Evolutionary conservation across 2,329 filamentous ascomycete species (phyloP), one percentile per base, ranked within the genome.

Genomic region (Ophiosphaerella narmari): DNA sequence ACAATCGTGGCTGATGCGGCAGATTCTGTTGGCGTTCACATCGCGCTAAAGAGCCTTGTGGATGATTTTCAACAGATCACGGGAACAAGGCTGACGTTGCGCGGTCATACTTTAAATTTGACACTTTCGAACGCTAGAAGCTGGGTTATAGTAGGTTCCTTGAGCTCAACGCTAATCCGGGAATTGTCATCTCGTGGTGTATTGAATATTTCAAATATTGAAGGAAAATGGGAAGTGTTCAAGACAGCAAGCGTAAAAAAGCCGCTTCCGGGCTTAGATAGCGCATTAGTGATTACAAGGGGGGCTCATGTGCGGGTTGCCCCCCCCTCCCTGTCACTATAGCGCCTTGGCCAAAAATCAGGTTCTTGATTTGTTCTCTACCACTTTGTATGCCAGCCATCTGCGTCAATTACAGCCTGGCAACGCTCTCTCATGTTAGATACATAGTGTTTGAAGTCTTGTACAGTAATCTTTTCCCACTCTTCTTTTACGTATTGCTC

Each of bases 141-240:
- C 29, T 37, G 48, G 8, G 52, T 58, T 16, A 48, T 58, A 18
- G 46, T 58, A 18, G 55, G 55, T 8, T 50, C 55, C 2, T 23
- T 44, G 2, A 50, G 53, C 33, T 59, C 55, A 5, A 32, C 49
- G 2, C 12, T 56, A 12, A 52, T 56, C 32, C 50, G 31, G 21
- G 35, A 39, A 0, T 14, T 59, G 2, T 39, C 40, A n/a, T 16
- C n/a, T 13, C 36, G 37, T 14, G 23, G 31, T 29, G 11, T 39
- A 7, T 23, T 52, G 14, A 46, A 55, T 40, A 11, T 43, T 4
- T 45, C 48, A 7, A n/a, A 42, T 9, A 6, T 42, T 34, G 26
- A 32, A 12, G 34, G 43, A 6, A 36, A 29, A 12, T 43, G 86
- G 86, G 86, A 89, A 64, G 79, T 84, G 0, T 89, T 86, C 63